Base-by-base conservation (phyloP, 192 early-diverging fungal genomes). In the Podochytrium sp. region DNA sequence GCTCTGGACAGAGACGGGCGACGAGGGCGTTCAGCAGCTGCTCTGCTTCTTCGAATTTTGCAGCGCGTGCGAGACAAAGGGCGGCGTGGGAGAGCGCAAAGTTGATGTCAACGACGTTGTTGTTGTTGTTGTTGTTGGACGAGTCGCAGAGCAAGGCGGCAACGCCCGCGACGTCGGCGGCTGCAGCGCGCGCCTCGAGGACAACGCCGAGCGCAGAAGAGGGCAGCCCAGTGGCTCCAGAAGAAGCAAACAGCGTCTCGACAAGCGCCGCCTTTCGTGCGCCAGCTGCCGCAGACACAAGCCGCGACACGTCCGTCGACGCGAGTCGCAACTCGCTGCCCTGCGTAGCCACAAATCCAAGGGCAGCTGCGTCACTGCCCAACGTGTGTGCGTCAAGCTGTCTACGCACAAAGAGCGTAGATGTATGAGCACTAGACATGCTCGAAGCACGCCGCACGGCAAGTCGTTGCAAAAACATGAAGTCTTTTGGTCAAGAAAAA, bases 151-250 rank as follows among this genome's bases (percentile, higher is more conserved):
- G 60, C 41, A 66, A 14, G 43, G 10, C 33, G 41, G 20, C 20
- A 50, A 66, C 65, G 34, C 50, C 66, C 18, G n/a, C 66, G 18
- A 69, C 25, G 34, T 69, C 66, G 25, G 50, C 66, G 50, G n/a
- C 66, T 0, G 53, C 66, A 5, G 35, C 66, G 51, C 66, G 66
- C 6, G 66, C 51, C 38, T 69, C 66, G 18, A 69, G 51, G 6
- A 69, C 38, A 18, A 51, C 65, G 33, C 27, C n/a, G 10, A 50
- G 23, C 7, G 49, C 23, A 5, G 65, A 14, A 20, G 66, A 47
- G n/a, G 32, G 4, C 16, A 6, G 41, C 18, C 38, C 51, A 10
- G 16, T 23, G 1, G 30, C 50, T 7, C 12, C 52, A 10, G 14
- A 34, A 20, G 25, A 18, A 16, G 37, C 39, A 43, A 43, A 40